phyloP scores from a whole-genome alignment of 1,284 basidiomycete genomes.

The Austroboletus novae-zelandiae region DNA sequence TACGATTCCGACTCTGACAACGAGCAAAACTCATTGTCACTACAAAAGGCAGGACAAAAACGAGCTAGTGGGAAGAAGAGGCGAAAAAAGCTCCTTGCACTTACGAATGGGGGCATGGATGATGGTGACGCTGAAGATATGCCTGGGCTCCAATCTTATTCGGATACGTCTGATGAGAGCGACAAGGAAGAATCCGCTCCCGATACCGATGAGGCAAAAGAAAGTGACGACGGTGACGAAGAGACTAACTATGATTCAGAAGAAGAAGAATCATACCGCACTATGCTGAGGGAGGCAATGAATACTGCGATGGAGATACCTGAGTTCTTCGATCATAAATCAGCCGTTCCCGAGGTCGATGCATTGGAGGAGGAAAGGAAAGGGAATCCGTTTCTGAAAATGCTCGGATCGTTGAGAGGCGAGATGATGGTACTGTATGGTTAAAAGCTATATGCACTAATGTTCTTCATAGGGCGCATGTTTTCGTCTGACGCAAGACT shows the following conservation, averaged over 20 bases:
- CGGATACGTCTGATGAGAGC: constrained; percentile 50
- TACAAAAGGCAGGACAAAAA: constrained; percentile 23
- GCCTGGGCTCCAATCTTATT: constrained; percentile 62
- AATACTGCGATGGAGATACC: constrained; percentile 55
- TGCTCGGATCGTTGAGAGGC: constrained; percentile 71
- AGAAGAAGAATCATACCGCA: constrained; percentile 61
- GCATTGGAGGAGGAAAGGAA: constrained; percentile 51
- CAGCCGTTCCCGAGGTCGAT: constrained; percentile 41
- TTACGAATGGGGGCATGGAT: constrained; percentile 42
- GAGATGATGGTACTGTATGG: constrained; percentile 8
- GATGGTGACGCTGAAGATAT: constrained; percentile 47
- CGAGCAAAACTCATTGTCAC: constrained; percentile 5
- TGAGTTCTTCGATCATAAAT: constrained; percentile 50
- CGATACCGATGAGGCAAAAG: constrained; percentile 38
- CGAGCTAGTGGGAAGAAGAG: constrained; percentile 26
- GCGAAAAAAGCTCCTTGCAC: constrained; percentile 45
- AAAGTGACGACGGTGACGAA: constrained; percentile 40
- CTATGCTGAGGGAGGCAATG: constrained; percentile 67
- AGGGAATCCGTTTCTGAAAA: constrained; percentile 70
- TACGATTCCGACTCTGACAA: constrained; percentile 22
- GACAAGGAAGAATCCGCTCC: constrained; percentile 32
- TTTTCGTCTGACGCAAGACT: constrained; percentile 64
- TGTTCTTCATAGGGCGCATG: constrained; percentile 54
- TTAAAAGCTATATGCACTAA: constrained; percentile 1
- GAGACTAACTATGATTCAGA: constrained; percentile 62